phyloP scores from a whole-genome alignment of 495 filamentous ascomycete genomes.

The Tuber borchii region DNA sequence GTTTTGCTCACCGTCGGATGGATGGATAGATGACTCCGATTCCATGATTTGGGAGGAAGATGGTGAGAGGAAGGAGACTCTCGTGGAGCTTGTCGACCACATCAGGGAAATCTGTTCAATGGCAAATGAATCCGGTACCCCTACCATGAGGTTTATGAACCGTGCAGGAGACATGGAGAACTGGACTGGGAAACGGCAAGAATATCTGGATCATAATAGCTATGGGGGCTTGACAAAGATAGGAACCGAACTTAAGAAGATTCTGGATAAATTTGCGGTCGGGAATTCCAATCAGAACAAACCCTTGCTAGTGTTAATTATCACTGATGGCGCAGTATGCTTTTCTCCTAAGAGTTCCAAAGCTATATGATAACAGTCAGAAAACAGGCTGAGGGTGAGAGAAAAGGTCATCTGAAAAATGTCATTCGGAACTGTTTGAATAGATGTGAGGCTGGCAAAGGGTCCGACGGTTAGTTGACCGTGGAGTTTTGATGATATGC shows the following conservation, averaged over 20 bases:
- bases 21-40: conserved; percentile 54
- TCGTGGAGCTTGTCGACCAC: conserved; percentile 53
- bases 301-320: conserved; percentile 16
- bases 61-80: conserved; percentile 54
- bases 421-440: no score
- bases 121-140: conserved; percentile 61
- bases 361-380: not conserved
- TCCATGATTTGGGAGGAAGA: conserved; percentile 59
- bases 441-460: no score
- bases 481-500: no score
- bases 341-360: no score
- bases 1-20: not conserved
- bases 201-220: no score
- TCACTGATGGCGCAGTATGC: conserved; percentile 16
- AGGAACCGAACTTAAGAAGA: no score
- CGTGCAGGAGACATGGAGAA: conserved; percentile 48
- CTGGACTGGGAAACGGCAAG: conserved; percentile 48
- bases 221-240: no score
- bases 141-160: conserved; percentile 61
- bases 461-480: no score
- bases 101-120: conserved; percentile 57
- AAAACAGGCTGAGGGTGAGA: conserved; percentile 53
- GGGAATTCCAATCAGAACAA: not conserved
- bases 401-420: no score
- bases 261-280: no score